Percentiles rank a stretch among this genome's conserved stretches.
Conservation (phyloP, 1,284 basidiomycete species). For the Malassezia dermatis region DNA sequence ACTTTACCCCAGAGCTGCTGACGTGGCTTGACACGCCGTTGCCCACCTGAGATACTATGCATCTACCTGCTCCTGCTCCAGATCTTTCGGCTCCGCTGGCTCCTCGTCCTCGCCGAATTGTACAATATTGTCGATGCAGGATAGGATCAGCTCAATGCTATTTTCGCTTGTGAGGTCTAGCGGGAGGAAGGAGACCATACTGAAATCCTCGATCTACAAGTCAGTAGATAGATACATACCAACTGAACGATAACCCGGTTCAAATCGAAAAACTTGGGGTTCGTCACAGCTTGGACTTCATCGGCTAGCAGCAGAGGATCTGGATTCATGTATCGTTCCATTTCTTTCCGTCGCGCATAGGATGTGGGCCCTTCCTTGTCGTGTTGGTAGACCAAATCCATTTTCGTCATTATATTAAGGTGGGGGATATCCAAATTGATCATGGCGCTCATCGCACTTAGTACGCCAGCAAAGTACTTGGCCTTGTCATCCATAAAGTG, state of each 20-base stretch:
- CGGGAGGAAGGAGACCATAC: conserved; percentile 90
- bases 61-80: conserved; percentile 38
- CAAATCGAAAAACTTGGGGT: conserved; percentile 80
- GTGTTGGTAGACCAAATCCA: conserved; percentile 75
- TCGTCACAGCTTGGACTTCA: conserved; percentile 58
- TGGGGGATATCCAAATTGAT: conserved; percentile 91
- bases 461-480: conserved; percentile 97
- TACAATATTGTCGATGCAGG: conserved; percentile 93
- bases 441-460: conserved; percentile 98
- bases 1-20: conserved; percentile 84
- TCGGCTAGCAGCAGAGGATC: conserved; percentile 80
- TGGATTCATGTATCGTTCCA: conserved; percentile 79
- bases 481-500: conserved; percentile 69
- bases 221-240: conserved; percentile 50
- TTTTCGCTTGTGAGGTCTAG: conserved; percentile 82
- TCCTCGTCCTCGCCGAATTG: conserved; percentile 56
- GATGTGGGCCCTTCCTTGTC: conserved; percentile 51
- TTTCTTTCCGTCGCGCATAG: conserved; percentile 45
- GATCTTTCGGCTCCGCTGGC: conserved; percentile 45
- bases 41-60: background rate
- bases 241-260: conserved; percentile 91
- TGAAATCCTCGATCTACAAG: conserved; percentile 87
- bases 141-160: conserved; percentile 76
- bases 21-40: conserved; percentile 17
- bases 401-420: conserved; percentile 97